A percentile compares a stretch with the other conserved stretches of the same genome.
Evolutionary conservation across 768 basidiomycete species (phyloP).

Genomic region (Rhizopogon vulgaris): DNA sequence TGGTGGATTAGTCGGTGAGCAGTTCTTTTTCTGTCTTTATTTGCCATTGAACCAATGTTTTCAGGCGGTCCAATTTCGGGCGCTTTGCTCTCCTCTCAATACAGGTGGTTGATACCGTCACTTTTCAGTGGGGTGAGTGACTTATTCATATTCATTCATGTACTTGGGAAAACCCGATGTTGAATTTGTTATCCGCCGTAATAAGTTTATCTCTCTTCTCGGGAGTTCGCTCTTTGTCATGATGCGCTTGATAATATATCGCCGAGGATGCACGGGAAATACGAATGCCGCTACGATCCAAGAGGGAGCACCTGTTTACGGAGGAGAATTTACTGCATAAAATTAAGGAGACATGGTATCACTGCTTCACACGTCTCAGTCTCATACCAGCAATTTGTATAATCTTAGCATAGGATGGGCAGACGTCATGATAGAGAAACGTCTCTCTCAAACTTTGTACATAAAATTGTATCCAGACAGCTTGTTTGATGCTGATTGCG

Average conservation of each 20-base stretch:
- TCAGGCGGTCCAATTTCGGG: conserved; percentile 53
- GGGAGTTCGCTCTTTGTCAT: neutral
- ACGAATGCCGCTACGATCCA: no score
- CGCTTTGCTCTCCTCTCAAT: conserved; percentile 42
- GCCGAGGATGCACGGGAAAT: neutral
- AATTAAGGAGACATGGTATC: no score
- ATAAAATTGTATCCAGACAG: no score
- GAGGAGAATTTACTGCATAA: no score
- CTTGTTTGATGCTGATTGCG: no score
- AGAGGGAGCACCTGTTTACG: no score
- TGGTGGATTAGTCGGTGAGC: conserved; percentile 17
- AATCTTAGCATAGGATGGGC: no score
- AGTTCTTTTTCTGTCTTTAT: neutral
- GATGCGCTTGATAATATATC: neutral
- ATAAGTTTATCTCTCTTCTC: neutral
- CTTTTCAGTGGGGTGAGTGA: conserved; percentile 42
- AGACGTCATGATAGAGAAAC: no score
- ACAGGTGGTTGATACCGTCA: conserved; percentile 53
- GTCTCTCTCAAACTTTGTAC: no score
- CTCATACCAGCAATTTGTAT: no score
- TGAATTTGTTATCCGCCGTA: neutral
- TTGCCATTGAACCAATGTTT: conserved; percentile 3
- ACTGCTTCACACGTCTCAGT: no score
- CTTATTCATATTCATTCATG: neutral
- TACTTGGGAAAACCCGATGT: neutral